These are phyloP conservation scores for Chlamydomonas sp. DNA, from an alignment of 139 green algal species.

Conservation along the genomic window DNA sequence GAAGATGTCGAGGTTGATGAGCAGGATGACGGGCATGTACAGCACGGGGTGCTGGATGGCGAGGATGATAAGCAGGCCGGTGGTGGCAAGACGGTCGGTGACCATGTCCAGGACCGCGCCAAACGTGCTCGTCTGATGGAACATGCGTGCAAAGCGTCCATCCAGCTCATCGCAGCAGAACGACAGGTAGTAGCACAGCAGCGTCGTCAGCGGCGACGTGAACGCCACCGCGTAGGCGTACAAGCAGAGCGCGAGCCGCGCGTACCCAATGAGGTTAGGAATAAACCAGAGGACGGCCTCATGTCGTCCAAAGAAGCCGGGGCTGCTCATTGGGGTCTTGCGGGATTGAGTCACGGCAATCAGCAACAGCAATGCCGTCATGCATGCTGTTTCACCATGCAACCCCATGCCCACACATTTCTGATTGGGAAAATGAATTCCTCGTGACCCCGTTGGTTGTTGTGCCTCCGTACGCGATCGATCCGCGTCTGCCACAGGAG, in stretches of 20 bases:
- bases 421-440: too few species aligned
- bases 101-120: constrained; percentile 96
- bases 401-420: too few species aligned
- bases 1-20: constrained; percentile 89
- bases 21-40: constrained; percentile 47
- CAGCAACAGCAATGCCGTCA: too few species aligned
- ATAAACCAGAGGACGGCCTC: constrained; percentile 65
- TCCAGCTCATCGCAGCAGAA: constrained; percentile 95
- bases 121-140: constrained; percentile 79
- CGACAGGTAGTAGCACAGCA: constrained; percentile 60
- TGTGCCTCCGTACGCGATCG: too few species aligned
- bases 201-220: constrained; percentile 35
- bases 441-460: too few species aligned
- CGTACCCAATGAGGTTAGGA: constrained; percentile 88
- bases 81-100: constrained; percentile 86
- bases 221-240: constrained; percentile 64
- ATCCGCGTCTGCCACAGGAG: too few species aligned
- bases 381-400: too few species aligned
- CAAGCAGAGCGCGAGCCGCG: constrained; percentile 52
- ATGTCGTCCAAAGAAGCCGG: constrained; percentile 61
- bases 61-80: constrained; percentile 76
- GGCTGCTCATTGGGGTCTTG: too few species aligned
- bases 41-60: constrained; percentile 46
- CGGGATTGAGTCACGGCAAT: too few species aligned
- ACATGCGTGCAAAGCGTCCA: constrained; percentile 72